Conservation (phyloP, 1,284 basidiomycete species). For the Hemileia vastatrix region DNA sequence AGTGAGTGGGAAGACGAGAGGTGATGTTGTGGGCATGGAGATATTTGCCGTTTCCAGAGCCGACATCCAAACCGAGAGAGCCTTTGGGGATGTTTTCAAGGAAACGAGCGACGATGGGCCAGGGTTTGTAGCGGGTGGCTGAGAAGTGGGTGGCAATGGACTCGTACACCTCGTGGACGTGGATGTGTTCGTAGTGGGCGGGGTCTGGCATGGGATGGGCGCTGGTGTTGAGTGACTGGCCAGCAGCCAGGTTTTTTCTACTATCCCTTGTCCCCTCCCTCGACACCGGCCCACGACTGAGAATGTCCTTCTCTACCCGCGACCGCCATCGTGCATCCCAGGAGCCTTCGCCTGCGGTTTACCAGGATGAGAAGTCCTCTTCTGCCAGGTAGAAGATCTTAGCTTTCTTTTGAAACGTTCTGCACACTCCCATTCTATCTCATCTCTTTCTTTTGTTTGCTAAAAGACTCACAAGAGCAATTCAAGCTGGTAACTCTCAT, state of each 20-base stretch:
- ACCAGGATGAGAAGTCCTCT: not conserved
- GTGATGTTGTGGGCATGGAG: slow-evolving; percentile 20
- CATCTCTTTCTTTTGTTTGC: not conserved
- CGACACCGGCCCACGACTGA: too few relatives aligned
- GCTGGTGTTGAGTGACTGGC: too few relatives aligned
- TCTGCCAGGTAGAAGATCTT: slow-evolving; percentile 3
- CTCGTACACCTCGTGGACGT: slow-evolving; percentile 81
- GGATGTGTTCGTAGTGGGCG: slow-evolving; percentile 56
- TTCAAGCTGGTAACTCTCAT: not conserved
- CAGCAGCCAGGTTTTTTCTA: too few relatives aligned
- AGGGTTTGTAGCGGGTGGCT: slow-evolving; percentile 91
- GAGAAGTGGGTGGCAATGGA: slow-evolving; percentile 85
- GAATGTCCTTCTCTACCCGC: too few relatives aligned
- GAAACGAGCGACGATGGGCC: slow-evolving; percentile 83
- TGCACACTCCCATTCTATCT: not conserved
- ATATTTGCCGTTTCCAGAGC: slow-evolving; percentile 74
- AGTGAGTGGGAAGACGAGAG: too few relatives aligned
- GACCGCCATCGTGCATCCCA: too few relatives aligned
- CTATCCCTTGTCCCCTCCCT: too few relatives aligned
- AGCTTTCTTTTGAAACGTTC: not conserved
- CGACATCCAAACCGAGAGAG: slow-evolving; percentile 81
- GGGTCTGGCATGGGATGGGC: too few relatives aligned
- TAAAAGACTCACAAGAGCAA: slow-evolving; percentile 1
- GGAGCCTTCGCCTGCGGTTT: slow-evolving; percentile 3
- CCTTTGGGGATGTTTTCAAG: slow-evolving; percentile 62